phyloP scores from a whole-genome alignment of 257 asterid genomes.

The Parsonsia alboflavescens region DNA sequence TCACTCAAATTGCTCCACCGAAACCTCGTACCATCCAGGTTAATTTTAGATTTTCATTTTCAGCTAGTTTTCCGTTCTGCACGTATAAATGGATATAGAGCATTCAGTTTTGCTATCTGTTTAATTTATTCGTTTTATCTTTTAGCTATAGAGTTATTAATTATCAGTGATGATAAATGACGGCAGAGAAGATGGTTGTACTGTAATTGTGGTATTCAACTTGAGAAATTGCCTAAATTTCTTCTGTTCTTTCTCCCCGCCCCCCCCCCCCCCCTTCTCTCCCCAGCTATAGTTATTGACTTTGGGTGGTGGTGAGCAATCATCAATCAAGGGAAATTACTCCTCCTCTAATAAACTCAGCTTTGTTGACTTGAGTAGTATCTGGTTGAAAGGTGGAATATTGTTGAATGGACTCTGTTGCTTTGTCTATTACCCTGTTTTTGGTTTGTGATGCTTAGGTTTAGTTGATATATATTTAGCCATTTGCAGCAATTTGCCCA shows the following conservation, averaged over 20 bases:
- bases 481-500: neutral
- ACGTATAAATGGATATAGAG: neutral
- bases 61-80: neutral
- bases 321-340: neutral
- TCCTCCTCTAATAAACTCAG: neutral
- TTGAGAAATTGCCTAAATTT: neutral
- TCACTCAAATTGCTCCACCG: slow-evolving; percentile 54
- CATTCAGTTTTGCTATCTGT: neutral
- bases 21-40: slow-evolving; percentile 54
- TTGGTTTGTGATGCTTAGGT: neutral
- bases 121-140: too few relatives aligned
- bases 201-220: neutral
- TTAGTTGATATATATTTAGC: neutral
- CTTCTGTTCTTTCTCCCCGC: too few relatives aligned
- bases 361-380: neutral
- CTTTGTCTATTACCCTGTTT: neutral
- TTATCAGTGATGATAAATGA: neutral
- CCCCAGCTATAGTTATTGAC: too few relatives aligned
- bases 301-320: neutral
- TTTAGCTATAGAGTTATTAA: neutral
- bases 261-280: too few relatives aligned
- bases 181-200: neutral
- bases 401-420: neutral
- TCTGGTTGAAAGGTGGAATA: neutral
- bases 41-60: neutral